Conservation (phyloP, 169 alveolate genomes). For the Eimeria falciformis region DNA sequence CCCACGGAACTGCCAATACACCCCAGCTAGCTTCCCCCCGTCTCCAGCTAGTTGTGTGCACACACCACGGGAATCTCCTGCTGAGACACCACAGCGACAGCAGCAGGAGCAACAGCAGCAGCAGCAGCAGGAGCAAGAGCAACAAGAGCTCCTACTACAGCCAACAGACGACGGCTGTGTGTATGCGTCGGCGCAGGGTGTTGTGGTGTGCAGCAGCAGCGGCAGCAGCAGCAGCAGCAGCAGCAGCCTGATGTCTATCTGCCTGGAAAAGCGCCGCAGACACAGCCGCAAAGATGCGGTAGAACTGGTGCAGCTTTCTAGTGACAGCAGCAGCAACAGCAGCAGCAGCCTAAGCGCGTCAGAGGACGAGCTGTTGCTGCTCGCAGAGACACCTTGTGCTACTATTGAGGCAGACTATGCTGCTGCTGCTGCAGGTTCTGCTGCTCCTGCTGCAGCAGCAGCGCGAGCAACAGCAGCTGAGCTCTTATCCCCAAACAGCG, state of each 20-base stretch:
- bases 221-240: constrained; percentile 27
- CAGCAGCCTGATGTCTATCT: neutral
- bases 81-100: neutral
- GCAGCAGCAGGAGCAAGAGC: neutral
- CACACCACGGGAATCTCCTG: neutral
- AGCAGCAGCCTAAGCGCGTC: constrained; percentile 34
- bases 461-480: neutral
- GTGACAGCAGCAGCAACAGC: constrained; percentile 49
- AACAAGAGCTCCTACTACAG: neutral
- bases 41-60: constrained; percentile 9
- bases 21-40: constrained; percentile 32
- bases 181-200: constrained; percentile 23
- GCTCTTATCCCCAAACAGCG: neutral
- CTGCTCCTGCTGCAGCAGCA: too few species aligned
- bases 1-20: constrained; percentile 8
- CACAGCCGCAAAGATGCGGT: neutral
- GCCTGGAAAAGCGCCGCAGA: neutral
- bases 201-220: constrained; percentile 31
- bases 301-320: constrained; percentile 19
- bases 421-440: neutral
- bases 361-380: constrained; percentile 7
- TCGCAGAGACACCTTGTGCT: neutral
- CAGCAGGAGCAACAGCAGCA: neutral
- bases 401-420: neutral
- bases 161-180: constrained; percentile 36